A percentile compares a stretch with the other conserved stretches of the same genome.
Conservation (phyloP, 495 filamentous ascomycete species). For the Hypoxylon fragiforme region DNA sequence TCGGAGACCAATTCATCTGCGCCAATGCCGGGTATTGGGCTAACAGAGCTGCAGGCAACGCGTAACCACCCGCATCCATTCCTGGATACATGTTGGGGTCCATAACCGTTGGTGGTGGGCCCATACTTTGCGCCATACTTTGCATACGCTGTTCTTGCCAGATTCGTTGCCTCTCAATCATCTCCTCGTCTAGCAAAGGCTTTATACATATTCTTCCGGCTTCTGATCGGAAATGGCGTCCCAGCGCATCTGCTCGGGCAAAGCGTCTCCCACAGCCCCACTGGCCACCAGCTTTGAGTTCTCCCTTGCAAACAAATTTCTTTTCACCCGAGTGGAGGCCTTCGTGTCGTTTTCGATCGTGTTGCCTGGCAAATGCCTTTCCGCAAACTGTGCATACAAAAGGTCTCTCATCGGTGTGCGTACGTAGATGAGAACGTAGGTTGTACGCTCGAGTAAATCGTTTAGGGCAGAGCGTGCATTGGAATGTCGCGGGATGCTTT, state of each 20-base stretch:
- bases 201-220: slow-evolving; percentile 96
- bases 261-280: slow-evolving; percentile 96
- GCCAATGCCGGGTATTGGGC: slow-evolving; percentile 91
- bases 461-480: slow-evolving; percentile 83
- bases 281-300: slow-evolving; percentile 74
- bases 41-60: slow-evolving; percentile 83
- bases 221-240: slow-evolving; percentile 95
- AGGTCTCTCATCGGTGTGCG: slow-evolving; percentile 88
- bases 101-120: slow-evolving; percentile 54
- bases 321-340: slow-evolving; percentile 90
- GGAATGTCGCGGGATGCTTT: slow-evolving; percentile 93
- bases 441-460: slow-evolving; percentile 90
- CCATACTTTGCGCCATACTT: slow-evolving; percentile 50
- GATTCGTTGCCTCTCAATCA: slow-evolving; percentile 69
- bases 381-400: slow-evolving; percentile 96
- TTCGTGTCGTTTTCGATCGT: slow-evolving; percentile 90
- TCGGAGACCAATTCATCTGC: slow-evolving; percentile 74
- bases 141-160: slow-evolving; percentile 69
- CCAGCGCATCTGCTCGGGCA: slow-evolving; percentile 91
- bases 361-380: slow-evolving; percentile 94
- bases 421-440: slow-evolving; percentile 85
- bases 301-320: slow-evolving; percentile 95
- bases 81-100: slow-evolving; percentile 50
- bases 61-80: slow-evolving; percentile 61
- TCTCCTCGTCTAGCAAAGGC: slow-evolving; percentile 88